phyloP scores from a whole-genome alignment of 805 yeast species.

The Candida koratica region DNA sequence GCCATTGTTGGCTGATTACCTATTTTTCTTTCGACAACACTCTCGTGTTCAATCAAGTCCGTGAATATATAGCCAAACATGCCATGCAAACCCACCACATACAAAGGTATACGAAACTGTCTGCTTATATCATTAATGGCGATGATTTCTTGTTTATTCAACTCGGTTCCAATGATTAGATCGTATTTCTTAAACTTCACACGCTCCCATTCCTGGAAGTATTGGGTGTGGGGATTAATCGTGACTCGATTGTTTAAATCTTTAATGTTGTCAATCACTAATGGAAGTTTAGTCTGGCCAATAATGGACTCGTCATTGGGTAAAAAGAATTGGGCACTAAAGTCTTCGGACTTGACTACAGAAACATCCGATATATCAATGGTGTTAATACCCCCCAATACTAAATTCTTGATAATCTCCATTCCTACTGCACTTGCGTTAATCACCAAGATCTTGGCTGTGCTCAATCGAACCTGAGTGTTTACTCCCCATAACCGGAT shows the following conservation, averaged over 20 bases:
- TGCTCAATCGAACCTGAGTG: constrained; percentile 75
- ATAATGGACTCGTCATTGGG: constrained; percentile 47
- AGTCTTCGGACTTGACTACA: constrained; percentile 54
- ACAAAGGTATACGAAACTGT: constrained; percentile 56
- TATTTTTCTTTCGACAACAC: constrained; percentile 49
- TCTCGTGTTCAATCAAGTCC: constrained; percentile 66
- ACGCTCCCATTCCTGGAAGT: constrained; percentile 18
- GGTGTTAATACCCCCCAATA: constrained; percentile 82
- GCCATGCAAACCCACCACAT: constrained; percentile 69
- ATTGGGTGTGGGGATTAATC: constrained; percentile 40
- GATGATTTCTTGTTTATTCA: constrained; percentile 38
- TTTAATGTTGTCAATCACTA: constrained; percentile 52
- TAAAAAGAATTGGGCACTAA: constrained; percentile 72
- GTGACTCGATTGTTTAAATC: constrained; percentile 80
- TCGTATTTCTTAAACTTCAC: constrained; percentile 50
- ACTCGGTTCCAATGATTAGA: constrained; percentile 72
- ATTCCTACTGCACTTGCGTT: constrained; percentile 75
- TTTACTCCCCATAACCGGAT: constrained; percentile 95
- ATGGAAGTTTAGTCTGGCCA: constrained; percentile 54
- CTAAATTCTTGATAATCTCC: constrained; percentile 79
- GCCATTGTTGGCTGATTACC: constrained; percentile 39
- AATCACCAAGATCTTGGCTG: constrained; percentile 65
- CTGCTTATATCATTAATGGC: constrained; percentile 57
- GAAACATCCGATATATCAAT: constrained; percentile 65
- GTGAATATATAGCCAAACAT: constrained; percentile 76